Evolutionary conservation across 148 eudicot genomes (phyloP), one percentile per base, ranked within the genome.

Genomic region (Drosera capensis): DNA sequence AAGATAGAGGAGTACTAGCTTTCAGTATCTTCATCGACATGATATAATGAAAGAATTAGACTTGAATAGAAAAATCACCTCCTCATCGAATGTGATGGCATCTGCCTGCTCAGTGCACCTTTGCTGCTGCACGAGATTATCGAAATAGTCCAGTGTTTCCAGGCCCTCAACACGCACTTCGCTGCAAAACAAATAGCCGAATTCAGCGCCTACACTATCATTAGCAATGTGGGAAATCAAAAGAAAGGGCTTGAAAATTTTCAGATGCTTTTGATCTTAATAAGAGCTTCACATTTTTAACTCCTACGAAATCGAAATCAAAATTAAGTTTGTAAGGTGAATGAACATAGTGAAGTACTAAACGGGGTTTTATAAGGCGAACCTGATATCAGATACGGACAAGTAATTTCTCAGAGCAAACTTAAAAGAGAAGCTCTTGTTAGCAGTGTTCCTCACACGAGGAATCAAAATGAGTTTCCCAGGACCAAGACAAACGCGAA

Each of bases 111-210:
- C 85, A 11, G 88, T 84, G 68, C 46, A 76, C 72, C 94, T 73
- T 35, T 76, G 79, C 45, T 59, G 70, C 20, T 51, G 54, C 63
- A 34, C 44, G 46, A 79, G 55, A 47, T 76, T 73, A 56, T 83
- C 87, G 21, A 79, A 70, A 65, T 76, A 83, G 67, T 83, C 94
- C 15, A 83, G 81, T 14, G 87, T 83, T 76, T 83, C 94, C 63
- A 83, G 58, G 36, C 94, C 94, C 77, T 83, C 94, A 51, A 83
- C 77, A 23, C 94, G 94, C 44, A 83, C 94, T 68, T 83, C 94
- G 67, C 94, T 83, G 83, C 64, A 66, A 68, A 70, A 48, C 29
- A 63, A 57, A 62, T 19, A 17, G 1, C 14, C 19, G 63, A 54
- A 64, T 60, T 24, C 51, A 21, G 20, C 22, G 55, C 44, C 60